Evolutionary conservation across 2,329 filamentous ascomycete genomes (phyloP).

Genomic region (Penicillium sp.): DNA sequence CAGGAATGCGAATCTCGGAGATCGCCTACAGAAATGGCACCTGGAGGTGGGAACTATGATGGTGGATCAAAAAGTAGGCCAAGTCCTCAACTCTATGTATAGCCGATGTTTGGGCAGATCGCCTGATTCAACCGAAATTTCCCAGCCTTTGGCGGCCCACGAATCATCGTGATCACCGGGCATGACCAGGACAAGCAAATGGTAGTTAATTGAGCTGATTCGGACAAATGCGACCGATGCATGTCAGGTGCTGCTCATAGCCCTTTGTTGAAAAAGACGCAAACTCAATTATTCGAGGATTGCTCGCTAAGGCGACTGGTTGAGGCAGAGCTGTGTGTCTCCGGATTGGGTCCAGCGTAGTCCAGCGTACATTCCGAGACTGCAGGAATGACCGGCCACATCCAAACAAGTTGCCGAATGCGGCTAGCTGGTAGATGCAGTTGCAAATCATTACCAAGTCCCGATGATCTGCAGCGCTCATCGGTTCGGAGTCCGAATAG

Average conservation of each 20-base stretch:
- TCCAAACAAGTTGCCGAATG: slow-evolving; percentile 2
- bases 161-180: not conserved
- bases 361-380: slow-evolving; percentile 11
- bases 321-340: not conserved
- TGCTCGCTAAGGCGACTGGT: not conserved
- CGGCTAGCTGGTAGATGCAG: not conserved
- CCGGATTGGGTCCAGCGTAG: not conserved
- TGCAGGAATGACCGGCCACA: slow-evolving; percentile 12
- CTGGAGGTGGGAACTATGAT: not conserved
- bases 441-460: not conserved
- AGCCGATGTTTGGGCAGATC: not conserved
- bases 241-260: too few relatives aligned
- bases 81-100: not conserved
- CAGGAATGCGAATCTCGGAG: not conserved
- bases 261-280: too few relatives aligned
- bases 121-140: not conserved
- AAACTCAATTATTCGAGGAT: not conserved
- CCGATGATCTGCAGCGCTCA: not conserved
- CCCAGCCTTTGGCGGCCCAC: not conserved
- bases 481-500: not conserved
- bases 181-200: too few relatives aligned
- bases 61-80: not conserved
- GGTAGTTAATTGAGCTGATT: too few relatives aligned
- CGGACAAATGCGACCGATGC: too few relatives aligned
- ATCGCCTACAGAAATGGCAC: not conserved